Evolutionary conservation across 225 moss, liverwort and hornwort genomes (phyloP).

Genomic region (Pleurozium schreberi): DNA sequence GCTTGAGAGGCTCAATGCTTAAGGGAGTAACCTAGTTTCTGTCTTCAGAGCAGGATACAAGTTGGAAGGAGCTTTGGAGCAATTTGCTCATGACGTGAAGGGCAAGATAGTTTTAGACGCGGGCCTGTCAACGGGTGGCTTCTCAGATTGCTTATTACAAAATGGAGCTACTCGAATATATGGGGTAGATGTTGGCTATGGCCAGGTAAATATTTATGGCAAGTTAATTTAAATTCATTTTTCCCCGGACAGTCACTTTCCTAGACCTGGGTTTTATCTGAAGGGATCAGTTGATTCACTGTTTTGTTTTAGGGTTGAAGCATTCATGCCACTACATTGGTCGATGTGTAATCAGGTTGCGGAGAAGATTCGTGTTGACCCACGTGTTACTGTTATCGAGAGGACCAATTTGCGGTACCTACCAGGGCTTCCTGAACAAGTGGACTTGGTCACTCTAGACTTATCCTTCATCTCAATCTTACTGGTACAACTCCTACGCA

Average conservation of each 20-base stretch:
- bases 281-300: neutral
- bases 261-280: neutral
- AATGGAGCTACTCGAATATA: slow-evolving; percentile 76
- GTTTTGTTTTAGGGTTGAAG: neutral
- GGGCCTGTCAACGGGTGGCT: slow-evolving; percentile 92
- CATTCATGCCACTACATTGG: neutral
- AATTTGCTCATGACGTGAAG: slow-evolving; percentile 68
- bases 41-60: slow-evolving; percentile 82
- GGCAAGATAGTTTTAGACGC: slow-evolving; percentile 88
- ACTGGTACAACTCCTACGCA: slow-evolving; percentile 25
- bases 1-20: neutral
- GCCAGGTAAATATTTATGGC: slow-evolving; percentile 41
- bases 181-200: slow-evolving; percentile 92
- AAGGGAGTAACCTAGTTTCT: neutral
- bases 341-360: slow-evolving; percentile 48
- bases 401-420: slow-evolving; percentile 91
- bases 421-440: slow-evolving; percentile 66
- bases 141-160: slow-evolving; percentile 85
- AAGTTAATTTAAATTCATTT: neutral
- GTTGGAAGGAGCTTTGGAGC: slow-evolving; percentile 87
- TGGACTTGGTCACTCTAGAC: slow-evolving; percentile 88
- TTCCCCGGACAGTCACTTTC: neutral
- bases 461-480: slow-evolving; percentile 90
- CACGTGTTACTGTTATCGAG: slow-evolving; percentile 81
- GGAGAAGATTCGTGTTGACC: slow-evolving; percentile 77